Evolutionary conservation across 306 rosid species (phyloP), one percentile per base, ranked within the genome.

Genomic region (Casuarina equisetifolia): DNA sequence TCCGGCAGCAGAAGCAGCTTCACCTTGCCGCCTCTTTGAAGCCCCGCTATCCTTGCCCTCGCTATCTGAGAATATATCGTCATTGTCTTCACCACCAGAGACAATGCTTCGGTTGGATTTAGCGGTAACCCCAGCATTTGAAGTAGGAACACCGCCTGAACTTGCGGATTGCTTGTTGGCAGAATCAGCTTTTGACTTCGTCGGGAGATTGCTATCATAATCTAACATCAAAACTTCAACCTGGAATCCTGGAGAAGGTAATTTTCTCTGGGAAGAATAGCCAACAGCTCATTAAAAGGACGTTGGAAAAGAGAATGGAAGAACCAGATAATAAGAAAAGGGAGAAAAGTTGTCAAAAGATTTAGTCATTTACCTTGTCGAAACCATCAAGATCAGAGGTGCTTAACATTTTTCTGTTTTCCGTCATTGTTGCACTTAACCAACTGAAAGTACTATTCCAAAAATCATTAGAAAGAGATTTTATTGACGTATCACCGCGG

Each of bases 201-300:
- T 40, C 35, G 88, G 90, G 25, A 83, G 69, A 80, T 86, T 76
- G 76, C 89, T 97, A 59, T 86, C 40, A 59, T 86, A 88, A 86
- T 92, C 97, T 74, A 92, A 76, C 97, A 92, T 85, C 87, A 95
- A 90, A 83, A 92, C 80, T 82, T 95, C 97, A 49, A 95, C 90
- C 80, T 85, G 89, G 66, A 95, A 89, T 79, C 97, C 95, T 68
- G 97, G 99, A 70, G 91, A 73, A 1, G 99, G 97, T 70, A 95
- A 82, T 76, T 89, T 92, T 74, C 97, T 92, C 99, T 95, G 91
- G 79, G 84, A 62, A 77, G 55, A 52, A 53, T 72, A 80, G 69
- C 38, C 74, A 67, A 67, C 1, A 50, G 49, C 19, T 68, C 72
- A 57, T 80, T 67, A 69, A 81, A 35, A 78, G 42, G 54, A 69